A percentile compares a stretch with the other conserved stretches of the same genome.
phyloP scores from a whole-genome alignment of 192 early-diverging fungal genomes.

The Backusella mclennaniae region DNA sequence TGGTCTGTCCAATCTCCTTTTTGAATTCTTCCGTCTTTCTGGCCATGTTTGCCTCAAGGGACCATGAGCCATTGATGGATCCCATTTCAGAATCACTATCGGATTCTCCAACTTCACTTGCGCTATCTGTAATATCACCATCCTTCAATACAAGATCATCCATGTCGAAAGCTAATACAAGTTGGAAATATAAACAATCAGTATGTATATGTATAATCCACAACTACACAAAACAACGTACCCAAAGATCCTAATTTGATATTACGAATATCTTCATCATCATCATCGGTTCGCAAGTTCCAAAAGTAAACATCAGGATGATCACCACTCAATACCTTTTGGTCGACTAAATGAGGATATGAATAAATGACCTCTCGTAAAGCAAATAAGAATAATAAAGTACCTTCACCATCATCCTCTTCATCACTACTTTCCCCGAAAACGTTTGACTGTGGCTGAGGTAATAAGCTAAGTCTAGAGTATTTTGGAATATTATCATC shows the following conservation, averaged over 20 bases:
- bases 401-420: slow-evolving; percentile 32
- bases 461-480: slow-evolving; percentile 57
- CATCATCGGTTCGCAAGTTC: slow-evolving; percentile 50
- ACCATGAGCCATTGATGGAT: slow-evolving; percentile 47
- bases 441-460: slow-evolving; percentile 30
- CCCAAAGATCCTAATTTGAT: slow-evolving; percentile 50
- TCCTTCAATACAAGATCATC: slow-evolving; percentile 39
- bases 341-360: slow-evolving; percentile 14
- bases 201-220: not conserved
- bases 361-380: not conserved
- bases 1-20: slow-evolving; percentile 67
- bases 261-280: slow-evolving; percentile 54
- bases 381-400: not conserved
- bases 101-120: slow-evolving; percentile 31
- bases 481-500: slow-evolving; percentile 63
- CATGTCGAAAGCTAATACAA: slow-evolving; percentile 48
- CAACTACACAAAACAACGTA: slow-evolving; percentile 11
- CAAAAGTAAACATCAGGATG: slow-evolving; percentile 63
- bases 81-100: slow-evolving; percentile 44
- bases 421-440: slow-evolving; percentile 48
- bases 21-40: slow-evolving; percentile 66
- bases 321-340: slow-evolving; percentile 48
- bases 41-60: slow-evolving; percentile 47
- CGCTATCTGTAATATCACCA: slow-evolving; percentile 35
- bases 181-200: not conserved